Conservation (phyloP, 768 basidiomycete species). For the Russula foetens region DNA sequence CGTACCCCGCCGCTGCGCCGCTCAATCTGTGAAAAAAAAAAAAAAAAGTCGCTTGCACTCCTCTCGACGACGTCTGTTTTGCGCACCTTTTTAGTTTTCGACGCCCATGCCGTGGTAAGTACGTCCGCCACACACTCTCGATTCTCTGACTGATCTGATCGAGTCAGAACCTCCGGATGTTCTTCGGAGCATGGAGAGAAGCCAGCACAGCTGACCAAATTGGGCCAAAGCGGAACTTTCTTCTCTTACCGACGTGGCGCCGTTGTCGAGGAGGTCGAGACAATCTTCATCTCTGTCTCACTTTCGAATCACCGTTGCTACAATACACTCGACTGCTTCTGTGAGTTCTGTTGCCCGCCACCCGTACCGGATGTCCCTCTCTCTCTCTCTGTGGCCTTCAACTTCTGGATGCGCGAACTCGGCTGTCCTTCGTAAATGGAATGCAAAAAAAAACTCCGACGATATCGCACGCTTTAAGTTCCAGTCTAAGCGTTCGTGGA, state of each 20-base stretch:
- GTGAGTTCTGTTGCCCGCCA: no score
- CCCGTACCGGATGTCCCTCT: no score
- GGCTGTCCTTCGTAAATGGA: background rate
- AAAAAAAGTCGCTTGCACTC: no score
- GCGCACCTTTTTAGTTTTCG: no score
- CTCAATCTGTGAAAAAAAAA: no score
- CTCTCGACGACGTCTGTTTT: no score
- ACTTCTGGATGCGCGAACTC: background rate
- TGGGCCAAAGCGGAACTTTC: background rate
- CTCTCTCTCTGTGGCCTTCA: no score
- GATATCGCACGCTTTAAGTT: slow-evolving; percentile 2
- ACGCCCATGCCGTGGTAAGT: background rate
- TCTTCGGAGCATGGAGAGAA: slow-evolving; percentile 1
- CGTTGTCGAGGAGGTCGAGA: background rate
- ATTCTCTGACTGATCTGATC: background rate
- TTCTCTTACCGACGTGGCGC: slow-evolving; percentile 8
- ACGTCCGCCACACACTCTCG: background rate
- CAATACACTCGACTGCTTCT: no score
- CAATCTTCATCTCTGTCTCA: background rate
- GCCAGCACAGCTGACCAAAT: background rate
- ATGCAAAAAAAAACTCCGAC: background rate
- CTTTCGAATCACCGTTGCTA: background rate
- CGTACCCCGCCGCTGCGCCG: no score
- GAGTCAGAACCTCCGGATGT: background rate
- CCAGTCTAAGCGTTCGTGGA: background rate